Conservation (phyloP, 2,329 filamentous ascomycete genomes). For the Microdochium nivale region DNA sequence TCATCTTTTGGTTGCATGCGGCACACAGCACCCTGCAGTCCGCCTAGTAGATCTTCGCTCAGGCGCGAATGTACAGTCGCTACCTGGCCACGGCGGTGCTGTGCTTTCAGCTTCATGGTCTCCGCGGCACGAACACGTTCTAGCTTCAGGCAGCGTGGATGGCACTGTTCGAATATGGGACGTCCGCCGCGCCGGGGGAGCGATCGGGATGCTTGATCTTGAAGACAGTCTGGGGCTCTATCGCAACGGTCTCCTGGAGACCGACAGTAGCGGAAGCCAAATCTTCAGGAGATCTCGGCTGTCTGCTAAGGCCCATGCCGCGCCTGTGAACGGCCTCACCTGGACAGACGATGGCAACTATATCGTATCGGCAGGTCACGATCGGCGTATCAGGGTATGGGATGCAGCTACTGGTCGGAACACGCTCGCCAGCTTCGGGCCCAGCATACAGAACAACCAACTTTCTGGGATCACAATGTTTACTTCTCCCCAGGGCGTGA, state of each 20-base stretch:
- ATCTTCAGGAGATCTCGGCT: conserved; percentile 30
- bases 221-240: conserved; percentile 70
- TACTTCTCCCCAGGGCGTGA: conserved; percentile 51
- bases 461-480: conserved; percentile 54
- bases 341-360: conserved; percentile 77
- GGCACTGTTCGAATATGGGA: conserved; percentile 83
- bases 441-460: conserved; percentile 66
- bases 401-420: conserved; percentile 73
- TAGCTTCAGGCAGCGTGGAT: conserved; percentile 79
- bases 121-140: conserved; percentile 66
- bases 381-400: conserved; percentile 82
- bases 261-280: conserved; percentile 19
- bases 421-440: conserved; percentile 81
- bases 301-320: conserved; percentile 62
- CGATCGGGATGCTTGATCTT: conserved; percentile 71
- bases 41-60: conserved; percentile 81
- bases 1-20: conserved; percentile 76
- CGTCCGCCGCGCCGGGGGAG: conserved; percentile 67
- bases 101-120: conserved; percentile 73
- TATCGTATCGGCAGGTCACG: conserved; percentile 74
- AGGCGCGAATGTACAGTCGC: conserved; percentile 63
- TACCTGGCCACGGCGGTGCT: conserved; percentile 60
- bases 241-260: conserved; percentile 25
- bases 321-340: conserved; percentile 73
- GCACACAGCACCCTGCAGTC: conserved; percentile 76